Base-by-base conservation (phyloP, 2,329 filamentous ascomycete genomes). In the Penicillium sp. region DNA sequence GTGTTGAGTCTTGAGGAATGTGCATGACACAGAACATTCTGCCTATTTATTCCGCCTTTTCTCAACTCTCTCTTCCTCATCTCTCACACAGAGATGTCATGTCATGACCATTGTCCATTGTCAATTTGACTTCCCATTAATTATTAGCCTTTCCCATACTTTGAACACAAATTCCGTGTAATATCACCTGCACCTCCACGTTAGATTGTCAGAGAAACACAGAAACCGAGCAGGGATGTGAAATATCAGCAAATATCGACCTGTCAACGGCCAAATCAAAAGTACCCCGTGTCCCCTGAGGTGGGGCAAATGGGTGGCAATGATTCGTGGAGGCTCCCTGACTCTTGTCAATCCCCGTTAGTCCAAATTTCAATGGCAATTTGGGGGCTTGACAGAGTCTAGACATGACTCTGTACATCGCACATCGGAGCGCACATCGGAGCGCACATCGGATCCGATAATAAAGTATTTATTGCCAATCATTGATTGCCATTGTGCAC, bases 251-350 rank as follows among this genome's bases (percentile, higher is more conserved):
- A 4, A 46, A 46, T 33, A 50, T 59, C 19, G 59, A 64, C 62
- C 57, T 61, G 61, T 63, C 62, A 64, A 60, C 54, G 59, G 54
- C 53, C 50, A 39, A 52, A 38, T 52, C 48, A 33, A 45, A 55
- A 55, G 46, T 51, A 51, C 53, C 27, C 9, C 10, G 34, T 39
- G 33, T 43, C 53, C 27, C 39, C 53, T 53, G 27, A 56, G 48
- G 53, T 52, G 53, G 53, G 53, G 41, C 48, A 38, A 43, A 50
- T 43, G 19, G 31, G 15, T 34, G 36, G 38, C 41, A 40, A 52
- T 59, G 48, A 52, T 54, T 62, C 41, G 44, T 51, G 58, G 58
- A 58, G 49, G 46, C 53, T 56, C 38, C 33, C 41, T 52, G 47
- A 27, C 46, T 53, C 31, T 49, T 44, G 36, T 29, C 33, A 43